Conservation (phyloP, 257 asterid species). For the Coffea canephora region DNA sequence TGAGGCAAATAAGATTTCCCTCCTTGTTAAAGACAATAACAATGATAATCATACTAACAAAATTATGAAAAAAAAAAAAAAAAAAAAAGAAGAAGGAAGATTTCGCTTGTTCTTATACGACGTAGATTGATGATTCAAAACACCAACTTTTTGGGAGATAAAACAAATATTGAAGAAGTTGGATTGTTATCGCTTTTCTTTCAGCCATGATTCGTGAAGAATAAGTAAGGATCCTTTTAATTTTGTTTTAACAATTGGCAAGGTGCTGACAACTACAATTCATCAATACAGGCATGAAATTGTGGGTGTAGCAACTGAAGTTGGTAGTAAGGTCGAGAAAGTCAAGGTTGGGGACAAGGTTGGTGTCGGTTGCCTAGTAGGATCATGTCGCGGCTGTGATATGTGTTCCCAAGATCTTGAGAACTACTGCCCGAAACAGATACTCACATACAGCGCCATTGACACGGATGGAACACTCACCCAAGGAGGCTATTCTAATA, state of each 20-base stretch:
- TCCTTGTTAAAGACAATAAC: too few relatives aligned
- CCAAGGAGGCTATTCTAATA: constrained; percentile 44
- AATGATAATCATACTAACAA: too few relatives aligned
- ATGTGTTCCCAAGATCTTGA: constrained; percentile 24
- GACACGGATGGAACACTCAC: constrained; percentile 13
- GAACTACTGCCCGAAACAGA: constrained; percentile 10
- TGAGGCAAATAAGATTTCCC: too few relatives aligned
- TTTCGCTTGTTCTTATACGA: too few relatives aligned
- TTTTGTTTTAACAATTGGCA: not conserved
- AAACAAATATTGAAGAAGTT: too few relatives aligned
- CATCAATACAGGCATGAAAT: constrained; percentile 24
- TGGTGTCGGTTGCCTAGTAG: constrained; percentile 22
- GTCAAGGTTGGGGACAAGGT: constrained; percentile 36
- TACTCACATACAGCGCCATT: not conserved
- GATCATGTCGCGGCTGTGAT: constrained; percentile 21
- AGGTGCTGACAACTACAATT: not conserved
- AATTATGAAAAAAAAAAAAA: too few relatives aligned
- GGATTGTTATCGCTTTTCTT: too few relatives aligned
- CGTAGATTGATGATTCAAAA: too few relatives aligned
- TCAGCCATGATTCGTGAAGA: too few relatives aligned
- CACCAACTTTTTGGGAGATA: too few relatives aligned
- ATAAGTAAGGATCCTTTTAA: too few relatives aligned
- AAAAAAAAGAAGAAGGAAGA: too few relatives aligned
- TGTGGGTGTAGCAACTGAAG: constrained; percentile 30
- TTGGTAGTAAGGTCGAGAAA: constrained; percentile 47